Conservation (phyloP, 164 flowering plant species). For the Tetracentron sinense region DNA sequence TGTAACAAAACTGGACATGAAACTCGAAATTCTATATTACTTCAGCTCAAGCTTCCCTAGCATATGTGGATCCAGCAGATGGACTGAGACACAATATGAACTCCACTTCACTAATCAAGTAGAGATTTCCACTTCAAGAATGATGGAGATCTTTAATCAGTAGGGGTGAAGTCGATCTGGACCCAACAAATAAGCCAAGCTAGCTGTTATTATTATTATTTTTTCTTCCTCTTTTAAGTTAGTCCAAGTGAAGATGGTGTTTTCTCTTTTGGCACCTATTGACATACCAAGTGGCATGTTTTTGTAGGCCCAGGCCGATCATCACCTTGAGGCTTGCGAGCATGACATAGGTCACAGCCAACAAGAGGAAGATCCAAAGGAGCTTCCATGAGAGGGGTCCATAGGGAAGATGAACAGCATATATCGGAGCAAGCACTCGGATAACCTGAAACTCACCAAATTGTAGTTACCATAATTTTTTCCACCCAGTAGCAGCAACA, state of each 20-base stretch:
- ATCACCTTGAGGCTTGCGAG: constrained; percentile 77
- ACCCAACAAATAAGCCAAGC: neutral
- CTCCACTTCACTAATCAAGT: no score
- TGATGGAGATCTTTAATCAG: no score
- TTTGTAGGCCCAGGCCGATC: constrained; percentile 69
- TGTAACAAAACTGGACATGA: no score
- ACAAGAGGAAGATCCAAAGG: constrained; percentile 59
- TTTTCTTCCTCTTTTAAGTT: constrained; percentile 1
- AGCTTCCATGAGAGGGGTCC: constrained; percentile 71
- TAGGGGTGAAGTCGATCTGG: no score
- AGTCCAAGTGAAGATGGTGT: constrained; percentile 71
- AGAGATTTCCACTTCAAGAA: no score
- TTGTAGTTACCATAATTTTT: neutral
- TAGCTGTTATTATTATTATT: neutral
- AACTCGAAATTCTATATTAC: no score
- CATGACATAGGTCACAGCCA: constrained; percentile 66
- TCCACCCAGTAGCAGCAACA: no score
- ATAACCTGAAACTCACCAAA: constrained; percentile 58
- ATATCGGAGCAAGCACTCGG: constrained; percentile 82
- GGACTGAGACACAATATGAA: no score
- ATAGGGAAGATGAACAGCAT: constrained; percentile 73
- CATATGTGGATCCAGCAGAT: no score
- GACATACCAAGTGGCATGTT: constrained; percentile 82
- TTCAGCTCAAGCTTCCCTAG: no score
- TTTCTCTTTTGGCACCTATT: constrained; percentile 63